Base-by-base conservation (phyloP, 306 rosid genomes). In the Potentilla sterilis region DNA sequence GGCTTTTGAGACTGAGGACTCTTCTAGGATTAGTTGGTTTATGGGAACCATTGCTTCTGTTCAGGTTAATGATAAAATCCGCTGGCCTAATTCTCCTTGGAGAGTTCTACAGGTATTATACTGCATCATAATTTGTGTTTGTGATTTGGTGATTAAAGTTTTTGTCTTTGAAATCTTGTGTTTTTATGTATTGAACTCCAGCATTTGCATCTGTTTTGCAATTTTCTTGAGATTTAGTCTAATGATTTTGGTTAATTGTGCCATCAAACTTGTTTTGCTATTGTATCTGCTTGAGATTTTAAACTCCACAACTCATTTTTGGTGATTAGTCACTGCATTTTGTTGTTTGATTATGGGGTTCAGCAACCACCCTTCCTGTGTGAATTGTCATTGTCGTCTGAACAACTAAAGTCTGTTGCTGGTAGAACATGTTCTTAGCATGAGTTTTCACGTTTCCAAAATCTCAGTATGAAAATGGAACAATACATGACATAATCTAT, bases 41-140 rank as follows among this genome's bases (percentile, higher is more conserved):
- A 92, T 95, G 99, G 99, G 99, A 10, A 90, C 99, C 38, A 82
- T 90, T n/a, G 54, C 92, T 76, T 89, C 96, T 81, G 93, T 89
- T 84, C 97, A 92, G 66, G 89, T 90, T 70, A 83, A 92, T 19
- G 97, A 95, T 72, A 92, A 93, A 4, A 83, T 90, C 70, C 89
- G 91, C 44, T 95, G 99, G 99, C 96, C 98, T 59, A 84, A 90
- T 76, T 95, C 99, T 3, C 98, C 97, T n/a, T 95, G 99, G 99
- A 79, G 99, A 44, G 93, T 90, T 84, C 98, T 95, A 62, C 97
- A 92, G 99, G 98, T 92, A 84, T 67, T 62, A 9, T 42, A 2
- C 54, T 69, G 48, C 6, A 19, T 7, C 40, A 32, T 18, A 0
- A 14, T 11, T 7, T 77, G 48, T 75, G 18, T 46, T n/a, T 76